Percentiles rank a stretch among this genome's conserved stretches.
Conservation (phyloP, 257 asterid genomes). For the Solanum acaule region DNA sequence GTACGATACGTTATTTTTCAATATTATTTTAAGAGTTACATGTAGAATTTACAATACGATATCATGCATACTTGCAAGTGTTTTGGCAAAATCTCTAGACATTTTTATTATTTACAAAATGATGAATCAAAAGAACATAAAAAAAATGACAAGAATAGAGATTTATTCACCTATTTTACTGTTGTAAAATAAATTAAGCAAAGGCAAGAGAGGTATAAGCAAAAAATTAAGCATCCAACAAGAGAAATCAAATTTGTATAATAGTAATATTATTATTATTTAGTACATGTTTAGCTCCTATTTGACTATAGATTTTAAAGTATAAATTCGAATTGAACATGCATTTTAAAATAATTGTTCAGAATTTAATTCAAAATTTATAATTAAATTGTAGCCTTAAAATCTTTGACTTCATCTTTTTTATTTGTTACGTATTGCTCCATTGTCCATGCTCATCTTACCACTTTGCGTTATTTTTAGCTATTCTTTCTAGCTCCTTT, state of each 20-base stretch:
- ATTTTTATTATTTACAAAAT: neutral
- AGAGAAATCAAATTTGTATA: neutral
- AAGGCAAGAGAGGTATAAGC: neutral
- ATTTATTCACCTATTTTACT: neutral
- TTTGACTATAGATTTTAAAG: neutral
- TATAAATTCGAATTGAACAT: neutral
- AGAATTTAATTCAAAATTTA: too few relatives aligned
- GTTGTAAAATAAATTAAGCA: neutral
- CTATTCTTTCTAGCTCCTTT: neutral
- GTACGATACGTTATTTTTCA: neutral
- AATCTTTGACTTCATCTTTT: neutral
- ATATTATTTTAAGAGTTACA: neutral
- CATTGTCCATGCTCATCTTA: neutral
- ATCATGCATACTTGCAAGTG: neutral
- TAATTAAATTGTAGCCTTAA: fast-evolving
- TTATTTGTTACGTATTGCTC: neutral
- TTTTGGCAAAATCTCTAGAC: neutral
- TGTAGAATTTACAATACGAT: neutral
- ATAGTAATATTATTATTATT: neutral
- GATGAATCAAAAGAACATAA: neutral
- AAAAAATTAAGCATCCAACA: neutral
- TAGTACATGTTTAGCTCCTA: neutral
- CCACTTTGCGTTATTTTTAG: neutral
- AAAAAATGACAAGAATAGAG: neutral
- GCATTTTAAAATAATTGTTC: too few relatives aligned